These are phyloP conservation scores for Syzygium aromaticum DNA, from an alignment of 345 rosid species.

Conservation along the genomic window DNA sequence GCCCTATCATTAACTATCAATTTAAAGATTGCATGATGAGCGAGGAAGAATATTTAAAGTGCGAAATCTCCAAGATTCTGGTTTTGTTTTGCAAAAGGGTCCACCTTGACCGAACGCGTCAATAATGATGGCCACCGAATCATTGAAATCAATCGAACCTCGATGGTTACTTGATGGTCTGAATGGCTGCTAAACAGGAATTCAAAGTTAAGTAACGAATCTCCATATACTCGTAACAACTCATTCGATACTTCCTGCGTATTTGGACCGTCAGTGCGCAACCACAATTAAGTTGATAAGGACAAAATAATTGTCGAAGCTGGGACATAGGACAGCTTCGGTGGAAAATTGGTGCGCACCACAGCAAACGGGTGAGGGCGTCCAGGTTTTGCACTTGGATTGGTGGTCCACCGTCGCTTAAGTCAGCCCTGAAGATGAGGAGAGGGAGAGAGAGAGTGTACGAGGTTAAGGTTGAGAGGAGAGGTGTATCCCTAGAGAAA, in stretches of 20 bases:
- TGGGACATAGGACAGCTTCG: background rate
- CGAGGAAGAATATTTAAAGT: background rate
- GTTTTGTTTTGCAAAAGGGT: background rate
- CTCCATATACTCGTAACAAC: background rate
- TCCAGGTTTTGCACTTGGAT: background rate
- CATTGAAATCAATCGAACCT: background rate
- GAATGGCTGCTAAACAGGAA: background rate
- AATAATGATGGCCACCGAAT: background rate
- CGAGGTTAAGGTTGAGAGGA: background rate
- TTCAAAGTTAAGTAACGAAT: background rate
- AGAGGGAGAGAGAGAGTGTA: background rate
- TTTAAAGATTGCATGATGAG: background rate
- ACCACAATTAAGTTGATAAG: background rate
- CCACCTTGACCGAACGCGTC: background rate
- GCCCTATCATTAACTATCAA: background rate
- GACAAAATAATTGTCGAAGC: accelerated
- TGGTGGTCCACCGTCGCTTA: background rate
- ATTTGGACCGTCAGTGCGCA: background rate
- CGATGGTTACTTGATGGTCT: background rate
- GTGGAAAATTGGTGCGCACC: background rate
- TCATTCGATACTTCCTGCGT: accelerated
- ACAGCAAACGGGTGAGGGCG: background rate
- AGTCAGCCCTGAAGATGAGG: background rate
- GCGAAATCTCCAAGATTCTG: background rate
- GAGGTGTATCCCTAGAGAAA: background rate